Conservation (phyloP, 148 eudicot genomes). For the Arctostaphylos glauca region DNA sequence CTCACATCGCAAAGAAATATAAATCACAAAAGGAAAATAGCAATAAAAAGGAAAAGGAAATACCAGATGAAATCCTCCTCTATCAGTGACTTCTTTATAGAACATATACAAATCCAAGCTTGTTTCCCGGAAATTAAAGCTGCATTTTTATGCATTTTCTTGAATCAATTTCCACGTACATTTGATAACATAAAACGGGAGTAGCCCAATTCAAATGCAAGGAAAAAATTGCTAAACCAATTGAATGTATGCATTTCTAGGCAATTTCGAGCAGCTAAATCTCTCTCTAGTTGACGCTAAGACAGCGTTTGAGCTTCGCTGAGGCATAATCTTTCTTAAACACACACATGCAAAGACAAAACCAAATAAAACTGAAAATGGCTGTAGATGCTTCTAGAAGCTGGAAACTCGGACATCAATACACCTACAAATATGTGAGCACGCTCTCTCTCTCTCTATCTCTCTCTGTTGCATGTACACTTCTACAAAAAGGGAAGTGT, state of each 20-base stretch:
- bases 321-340: too few species aligned
- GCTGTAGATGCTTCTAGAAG: too few species aligned
- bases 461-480: neutral
- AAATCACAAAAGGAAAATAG: neutral
- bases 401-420: too few species aligned
- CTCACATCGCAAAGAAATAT: neutral
- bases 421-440: too few species aligned
- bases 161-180: neutral
- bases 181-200: neutral
- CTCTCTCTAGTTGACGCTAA: too few species aligned
- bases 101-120: constrained; percentile 39
- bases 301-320: too few species aligned
- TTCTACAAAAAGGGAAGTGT: neutral
- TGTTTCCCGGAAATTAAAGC: constrained; percentile 45
- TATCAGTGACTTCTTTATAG: constrained; percentile 38
- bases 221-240: neutral
- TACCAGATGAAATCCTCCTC: constrained; percentile 53
- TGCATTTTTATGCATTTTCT: constrained; percentile 17
- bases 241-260: too few species aligned
- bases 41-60: neutral
- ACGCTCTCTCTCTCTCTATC: neutral
- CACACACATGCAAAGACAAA: too few species aligned
- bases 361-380: too few species aligned
- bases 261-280: too few species aligned
- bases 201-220: neutral